These are phyloP conservation scores for Diplosphaera chodatii DNA, from an alignment of 139 green algal genomes.

Conservation along the genomic window DNA sequence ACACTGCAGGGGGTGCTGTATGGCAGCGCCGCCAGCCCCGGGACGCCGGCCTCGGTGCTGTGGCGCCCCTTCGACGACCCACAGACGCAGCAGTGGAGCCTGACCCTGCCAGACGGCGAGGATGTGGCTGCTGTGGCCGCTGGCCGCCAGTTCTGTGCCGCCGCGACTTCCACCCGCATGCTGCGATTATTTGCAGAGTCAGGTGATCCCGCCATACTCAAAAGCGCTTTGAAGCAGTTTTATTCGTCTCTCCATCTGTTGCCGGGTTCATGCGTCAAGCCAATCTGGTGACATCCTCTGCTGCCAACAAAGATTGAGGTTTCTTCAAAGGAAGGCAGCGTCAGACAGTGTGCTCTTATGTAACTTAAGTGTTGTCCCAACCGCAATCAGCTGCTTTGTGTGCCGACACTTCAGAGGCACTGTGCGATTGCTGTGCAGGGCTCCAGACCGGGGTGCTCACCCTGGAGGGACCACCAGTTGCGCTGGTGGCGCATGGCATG, in stretches of 20 bases:
- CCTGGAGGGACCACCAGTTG: constrained; percentile 45
- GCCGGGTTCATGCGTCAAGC: too few relatives aligned
- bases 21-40: constrained; percentile 22
- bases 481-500: constrained; percentile 39
- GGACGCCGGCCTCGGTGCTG: constrained; percentile 39
- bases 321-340: too few relatives aligned
- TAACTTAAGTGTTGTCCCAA: too few relatives aligned
- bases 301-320: too few relatives aligned
- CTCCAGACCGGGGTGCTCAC: constrained; percentile 41
- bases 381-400: too few relatives aligned
- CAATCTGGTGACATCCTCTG: too few relatives aligned
- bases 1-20: constrained; percentile 53
- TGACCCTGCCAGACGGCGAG: constrained; percentile 61
- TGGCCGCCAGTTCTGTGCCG: constrained; percentile 54
- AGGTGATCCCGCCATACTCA: too few relatives aligned
- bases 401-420: too few relatives aligned
- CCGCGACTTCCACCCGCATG: constrained; percentile 47
- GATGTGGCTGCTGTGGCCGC: constrained; percentile 53
- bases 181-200: constrained; percentile 71
- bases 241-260: too few relatives aligned
- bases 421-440: too few relatives aligned
- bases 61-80: constrained; percentile 70
- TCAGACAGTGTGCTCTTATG: too few relatives aligned
- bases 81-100: constrained; percentile 65
- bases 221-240: too few relatives aligned